Conservation (phyloP, 371 early-diverging fungal genomes). For the Zancudomyces culisetae region DNA sequence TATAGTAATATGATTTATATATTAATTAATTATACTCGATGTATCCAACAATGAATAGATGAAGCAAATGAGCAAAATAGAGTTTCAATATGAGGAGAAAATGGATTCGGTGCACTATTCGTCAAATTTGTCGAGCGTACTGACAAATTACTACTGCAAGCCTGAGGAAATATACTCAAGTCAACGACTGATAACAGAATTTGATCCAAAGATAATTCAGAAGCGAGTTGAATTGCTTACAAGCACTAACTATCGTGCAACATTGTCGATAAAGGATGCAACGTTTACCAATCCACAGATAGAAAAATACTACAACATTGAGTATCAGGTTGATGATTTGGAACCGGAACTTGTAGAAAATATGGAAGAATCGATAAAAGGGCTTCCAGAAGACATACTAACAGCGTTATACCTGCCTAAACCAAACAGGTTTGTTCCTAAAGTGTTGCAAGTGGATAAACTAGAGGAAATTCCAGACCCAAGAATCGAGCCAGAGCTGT, state of each 20-base stretch:
- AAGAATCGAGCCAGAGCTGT: constrained; percentile 36
- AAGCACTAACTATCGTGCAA: constrained; percentile 44
- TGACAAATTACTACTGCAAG: constrained; percentile 34
- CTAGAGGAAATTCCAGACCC: constrained; percentile 20
- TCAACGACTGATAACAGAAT: constrained; percentile 37
- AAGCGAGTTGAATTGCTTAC: constrained; percentile 35
- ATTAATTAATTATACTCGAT: not conserved
- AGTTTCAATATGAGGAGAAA: constrained; percentile 73
- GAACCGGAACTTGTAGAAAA: constrained; percentile 28
- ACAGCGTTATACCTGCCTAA: constrained; percentile 47
- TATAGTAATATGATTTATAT: not conserved
- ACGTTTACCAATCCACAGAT: constrained; percentile 18
- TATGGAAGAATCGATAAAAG: constrained; percentile 23
- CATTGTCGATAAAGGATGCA: constrained; percentile 10
- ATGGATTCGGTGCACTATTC: constrained; percentile 10
- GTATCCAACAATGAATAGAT: not conserved
- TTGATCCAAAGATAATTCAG: constrained; percentile 36
- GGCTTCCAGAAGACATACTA: constrained; percentile 10
- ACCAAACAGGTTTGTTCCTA: constrained; percentile 68
- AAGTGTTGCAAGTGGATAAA: constrained; percentile 25
- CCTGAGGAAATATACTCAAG: constrained; percentile 51
- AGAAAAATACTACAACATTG: constrained; percentile 67
- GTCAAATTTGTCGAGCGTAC: constrained; percentile 19
- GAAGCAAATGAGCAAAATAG: constrained; percentile 35
- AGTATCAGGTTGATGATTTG: constrained; percentile 52